These are phyloP conservation scores for Paramecium primaurelia DNA, from an alignment of 73 alveolate species.

Conservation along the genomic window DNA sequence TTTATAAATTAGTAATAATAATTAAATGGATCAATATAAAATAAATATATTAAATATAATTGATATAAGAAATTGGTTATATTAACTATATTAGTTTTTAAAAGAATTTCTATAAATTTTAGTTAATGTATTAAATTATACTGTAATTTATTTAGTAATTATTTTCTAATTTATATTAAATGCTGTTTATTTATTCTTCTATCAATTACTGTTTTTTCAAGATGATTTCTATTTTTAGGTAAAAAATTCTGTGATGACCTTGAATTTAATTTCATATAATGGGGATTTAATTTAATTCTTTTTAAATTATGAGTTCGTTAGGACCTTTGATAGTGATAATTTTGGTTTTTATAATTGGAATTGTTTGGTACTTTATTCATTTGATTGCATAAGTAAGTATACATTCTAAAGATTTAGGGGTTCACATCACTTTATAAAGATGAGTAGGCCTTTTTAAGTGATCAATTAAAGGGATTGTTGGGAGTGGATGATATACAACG, in stretches of 20 bases:
- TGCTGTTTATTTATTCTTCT: neutral
- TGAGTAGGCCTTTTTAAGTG: neutral
- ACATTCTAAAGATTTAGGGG: neutral
- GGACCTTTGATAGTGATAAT: neutral
- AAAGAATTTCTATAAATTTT: neutral
- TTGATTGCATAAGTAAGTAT: slow-evolving; percentile 6
- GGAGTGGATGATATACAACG: neutral
- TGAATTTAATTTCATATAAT: neutral
- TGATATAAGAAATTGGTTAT: neutral
- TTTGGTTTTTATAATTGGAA: neutral
- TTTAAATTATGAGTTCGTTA: neutral
- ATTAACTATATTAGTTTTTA: neutral
- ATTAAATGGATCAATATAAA: neutral
- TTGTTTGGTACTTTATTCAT: slow-evolving; percentile 32
- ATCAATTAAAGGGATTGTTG: neutral
- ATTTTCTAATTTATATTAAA: neutral
- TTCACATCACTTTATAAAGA: neutral
- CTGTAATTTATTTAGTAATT: neutral
- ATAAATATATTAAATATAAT: neutral
- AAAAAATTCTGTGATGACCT: neutral
- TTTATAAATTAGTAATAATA: neutral
- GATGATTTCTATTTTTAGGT: neutral
- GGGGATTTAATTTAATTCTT: neutral
- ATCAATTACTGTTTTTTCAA: neutral
- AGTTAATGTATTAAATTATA: neutral